Base-by-base conservation (phyloP, 768 basidiomycete species). In the Dacryopinax spathularia region DNA sequence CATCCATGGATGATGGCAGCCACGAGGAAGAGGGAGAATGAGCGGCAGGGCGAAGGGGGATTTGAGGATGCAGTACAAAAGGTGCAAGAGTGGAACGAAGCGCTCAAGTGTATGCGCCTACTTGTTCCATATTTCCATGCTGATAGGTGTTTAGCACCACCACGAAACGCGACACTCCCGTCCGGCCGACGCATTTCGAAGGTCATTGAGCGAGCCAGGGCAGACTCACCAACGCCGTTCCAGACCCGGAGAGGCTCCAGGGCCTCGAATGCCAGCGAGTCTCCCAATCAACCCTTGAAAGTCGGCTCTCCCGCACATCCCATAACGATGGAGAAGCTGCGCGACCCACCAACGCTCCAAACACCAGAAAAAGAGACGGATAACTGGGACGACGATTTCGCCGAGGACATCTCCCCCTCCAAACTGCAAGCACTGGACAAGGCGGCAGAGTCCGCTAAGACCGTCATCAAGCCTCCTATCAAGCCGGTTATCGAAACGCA, bases 61-160 rank as follows among this genome's bases (percentile, higher is more conserved):
- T 96, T 87, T 69, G 92, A 98, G 67, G 91, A 97, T 70, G 92
- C 89, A 20, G 90, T 99, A 34, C 78, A 91, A 68, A 86, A 90
- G 72, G 95, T 99, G 27, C 95, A 97, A 73, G 91, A 97, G 74
- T 99, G 95, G 94, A 99, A 99, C 70, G 91, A 97, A 73, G 95
- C 94, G 0, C 77, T 98, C 64, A 92, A 90, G 75, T 92, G 91
- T 93, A 72, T 69, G 77, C 69, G 2, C 56, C 33, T 18, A 59
- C 44, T 68, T 61, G 12, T 43, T 56, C 13, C 6, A 10, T 56
- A 7, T 9, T 3, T 56, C 25, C 5, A 5, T 10, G 5, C 29
- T 56, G 25, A 56, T 18, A 13, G 7, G 12, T 5, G 15, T 56
- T 13, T 29, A 56, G 48, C 48, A 27, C 48, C 48, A 18, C 48